Evolutionary conservation across 2,329 filamentous ascomycete species (phyloP).

Genomic region (Epichloe aotearoae): DNA sequence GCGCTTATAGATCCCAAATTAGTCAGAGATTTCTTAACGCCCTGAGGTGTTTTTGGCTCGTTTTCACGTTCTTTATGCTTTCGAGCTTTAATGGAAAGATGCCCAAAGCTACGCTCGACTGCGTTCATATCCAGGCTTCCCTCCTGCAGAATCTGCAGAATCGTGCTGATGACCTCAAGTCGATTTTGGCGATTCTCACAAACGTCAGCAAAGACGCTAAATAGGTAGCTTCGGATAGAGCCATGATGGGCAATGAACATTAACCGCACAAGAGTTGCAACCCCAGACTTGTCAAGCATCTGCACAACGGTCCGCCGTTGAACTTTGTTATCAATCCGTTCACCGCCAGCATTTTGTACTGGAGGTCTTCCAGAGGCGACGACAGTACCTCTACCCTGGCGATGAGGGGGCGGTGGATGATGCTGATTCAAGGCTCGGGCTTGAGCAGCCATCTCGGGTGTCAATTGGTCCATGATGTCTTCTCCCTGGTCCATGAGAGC

Average conservation of each 20-base stretch:
- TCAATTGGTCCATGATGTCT: conserved; percentile 70
- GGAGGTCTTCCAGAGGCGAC: conserved; percentile 12
- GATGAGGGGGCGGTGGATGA: conserved; percentile 15
- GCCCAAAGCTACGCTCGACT: conserved; percentile 88
- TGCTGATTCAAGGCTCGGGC: conserved; percentile 55
- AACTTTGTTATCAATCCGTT: conserved; percentile 44
- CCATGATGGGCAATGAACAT: conserved; percentile 96
- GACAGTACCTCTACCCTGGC: conserved; percentile 18
- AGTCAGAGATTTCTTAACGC: conserved; percentile 61
- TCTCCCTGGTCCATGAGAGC: conserved; percentile 88
- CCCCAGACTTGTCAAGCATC: conserved; percentile 91
- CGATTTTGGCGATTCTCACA: conserved; percentile 96
- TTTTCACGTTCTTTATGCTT: conserved; percentile 52
- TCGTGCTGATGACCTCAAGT: conserved; percentile 81
- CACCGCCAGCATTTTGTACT: conserved; percentile 15
- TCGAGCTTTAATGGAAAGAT: conserved; percentile 82
- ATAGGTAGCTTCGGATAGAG: conserved; percentile 70
- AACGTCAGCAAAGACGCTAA: conserved; percentile 77
- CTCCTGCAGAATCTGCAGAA: conserved; percentile 89
- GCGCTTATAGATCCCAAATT: conserved; percentile 33
- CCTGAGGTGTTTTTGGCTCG: conserved; percentile 64
- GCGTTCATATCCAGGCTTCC: conserved; percentile 87
- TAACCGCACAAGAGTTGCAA: conserved; percentile 89
- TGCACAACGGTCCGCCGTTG: conserved; percentile 77
- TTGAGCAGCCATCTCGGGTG: conserved; percentile 75